These are phyloP conservation scores for Gossypium longicalyx DNA, from an alignment of 345 rosid species.

Conservation along the genomic window DNA sequence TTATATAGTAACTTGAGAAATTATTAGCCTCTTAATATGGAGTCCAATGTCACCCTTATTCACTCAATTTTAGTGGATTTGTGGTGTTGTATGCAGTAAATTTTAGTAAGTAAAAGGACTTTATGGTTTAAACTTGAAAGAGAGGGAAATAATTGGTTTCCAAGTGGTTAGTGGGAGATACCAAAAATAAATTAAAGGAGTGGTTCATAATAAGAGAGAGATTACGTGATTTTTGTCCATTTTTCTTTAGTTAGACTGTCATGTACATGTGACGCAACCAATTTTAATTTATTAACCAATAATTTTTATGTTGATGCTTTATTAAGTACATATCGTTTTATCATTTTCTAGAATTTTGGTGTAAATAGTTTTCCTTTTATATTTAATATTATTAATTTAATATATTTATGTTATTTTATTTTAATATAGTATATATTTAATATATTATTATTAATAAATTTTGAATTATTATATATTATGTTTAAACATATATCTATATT, in stretches of 20 bases:
- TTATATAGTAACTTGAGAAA: neutral
- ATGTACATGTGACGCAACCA: neutral
- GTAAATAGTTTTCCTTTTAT: neutral
- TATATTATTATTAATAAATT: too few relatives aligned
- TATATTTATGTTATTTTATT: too few relatives aligned
- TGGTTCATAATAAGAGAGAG: neutral
- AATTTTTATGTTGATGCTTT: neutral
- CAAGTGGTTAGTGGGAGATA: neutral
- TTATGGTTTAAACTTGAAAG: neutral
- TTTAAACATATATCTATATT: too few relatives aligned
- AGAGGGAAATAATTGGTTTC: neutral
- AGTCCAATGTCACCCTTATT: constrained; percentile 18
- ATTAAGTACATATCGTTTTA: too few relatives aligned
- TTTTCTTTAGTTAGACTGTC: neutral
- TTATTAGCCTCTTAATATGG: constrained; percentile 24
- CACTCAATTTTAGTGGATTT: neutral
- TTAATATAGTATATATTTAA: too few relatives aligned
- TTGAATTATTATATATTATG: too few relatives aligned
- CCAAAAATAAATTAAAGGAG: neutral
- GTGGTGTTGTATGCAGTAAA: neutral
- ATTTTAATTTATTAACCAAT: neutral
- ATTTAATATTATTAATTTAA: neutral
- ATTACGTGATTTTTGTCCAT: neutral
- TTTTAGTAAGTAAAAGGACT: neutral
- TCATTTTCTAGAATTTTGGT: too few relatives aligned